phyloP scores from a whole-genome alignment of 768 basidiomycete genomes.

The Cystobasidium ongulense region DNA sequence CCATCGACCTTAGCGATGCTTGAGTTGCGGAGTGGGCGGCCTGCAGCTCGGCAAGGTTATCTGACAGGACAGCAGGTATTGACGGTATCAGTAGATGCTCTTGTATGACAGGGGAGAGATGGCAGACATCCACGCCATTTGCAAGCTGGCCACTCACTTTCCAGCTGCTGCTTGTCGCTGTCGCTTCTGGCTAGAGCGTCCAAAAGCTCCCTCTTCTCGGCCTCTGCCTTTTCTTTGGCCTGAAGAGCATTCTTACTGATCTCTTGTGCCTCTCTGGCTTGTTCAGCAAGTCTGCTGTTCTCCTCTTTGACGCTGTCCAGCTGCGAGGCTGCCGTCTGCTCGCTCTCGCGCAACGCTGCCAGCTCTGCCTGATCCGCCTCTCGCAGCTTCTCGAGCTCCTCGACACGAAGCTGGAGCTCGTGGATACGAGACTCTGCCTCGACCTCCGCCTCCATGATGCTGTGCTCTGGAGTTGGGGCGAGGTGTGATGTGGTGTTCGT shows the following conservation, averaged over 20 bases:
- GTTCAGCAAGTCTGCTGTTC: conserved; percentile 53
- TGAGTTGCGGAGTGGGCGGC: conserved; percentile 61
- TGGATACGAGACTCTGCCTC: conserved; percentile 19
- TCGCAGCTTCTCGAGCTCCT: conserved; percentile 21
- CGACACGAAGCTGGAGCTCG: conserved; percentile 15
- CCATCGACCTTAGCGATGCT: conserved; percentile 68
- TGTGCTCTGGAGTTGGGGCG: background rate
- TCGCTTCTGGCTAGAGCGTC: conserved; percentile 73
- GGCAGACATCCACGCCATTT: background rate
- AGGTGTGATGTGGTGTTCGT: background rate
- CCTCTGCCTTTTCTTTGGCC: conserved; percentile 60
- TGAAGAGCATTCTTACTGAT: conserved; percentile 47
- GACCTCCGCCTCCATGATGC: conserved; percentile 15
- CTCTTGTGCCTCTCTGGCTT: conserved; percentile 33
- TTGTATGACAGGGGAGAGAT: conserved; percentile 22
- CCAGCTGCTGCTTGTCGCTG: conserved; percentile 63
- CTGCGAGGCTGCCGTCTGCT: conserved; percentile 53
- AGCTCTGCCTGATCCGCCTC: conserved; percentile 19
- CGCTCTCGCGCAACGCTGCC: conserved; percentile 2
- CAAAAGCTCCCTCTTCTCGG: conserved; percentile 83
- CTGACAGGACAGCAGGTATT: conserved; percentile 48
- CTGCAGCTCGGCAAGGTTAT: conserved; percentile 64
- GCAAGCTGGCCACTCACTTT: conserved; percentile 53
- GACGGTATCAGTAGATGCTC: background rate
- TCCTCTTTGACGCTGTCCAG: conserved; percentile 55